Percentiles rank a stretch among this genome's conserved stretches.
phyloP scores from a whole-genome alignment of 768 basidiomycete genomes.

The Pleurotus tuber-regium region DNA sequence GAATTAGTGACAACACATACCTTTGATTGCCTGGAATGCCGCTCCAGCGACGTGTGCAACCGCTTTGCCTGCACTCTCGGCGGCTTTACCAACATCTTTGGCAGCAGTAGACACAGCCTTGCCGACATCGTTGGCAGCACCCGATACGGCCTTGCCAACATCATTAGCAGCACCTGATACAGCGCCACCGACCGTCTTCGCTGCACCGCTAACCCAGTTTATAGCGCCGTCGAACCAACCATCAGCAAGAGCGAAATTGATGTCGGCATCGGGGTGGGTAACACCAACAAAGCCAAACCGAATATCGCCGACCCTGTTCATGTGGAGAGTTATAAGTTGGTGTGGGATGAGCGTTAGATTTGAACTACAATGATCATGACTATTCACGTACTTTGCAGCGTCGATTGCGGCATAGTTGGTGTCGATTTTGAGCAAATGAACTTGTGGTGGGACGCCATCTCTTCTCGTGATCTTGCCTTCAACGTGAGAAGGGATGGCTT shows the following conservation, averaged over 20 bases:
- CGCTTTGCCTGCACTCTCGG: not conserved
- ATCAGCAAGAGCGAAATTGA: constrained; percentile 10
- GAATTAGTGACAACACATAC: not conserved
- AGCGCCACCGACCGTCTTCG: constrained; percentile 9
- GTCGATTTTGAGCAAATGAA: constrained; percentile 31
- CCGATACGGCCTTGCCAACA: not conserved
- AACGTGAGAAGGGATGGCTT: constrained; percentile 28
- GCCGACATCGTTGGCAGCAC: not conserved
- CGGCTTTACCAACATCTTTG: not conserved
- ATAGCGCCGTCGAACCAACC: constrained; percentile 17
- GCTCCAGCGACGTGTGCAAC: not conserved
- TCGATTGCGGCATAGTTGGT: constrained; percentile 28
- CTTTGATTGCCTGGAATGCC: not conserved
- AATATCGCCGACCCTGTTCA: not conserved
- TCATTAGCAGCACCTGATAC: not conserved
- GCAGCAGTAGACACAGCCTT: not conserved
- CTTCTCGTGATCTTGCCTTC: constrained; percentile 21
- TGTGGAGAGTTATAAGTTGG: no score
- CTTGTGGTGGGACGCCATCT: constrained; percentile 21
- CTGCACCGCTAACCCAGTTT: no score
- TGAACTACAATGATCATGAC: not conserved
- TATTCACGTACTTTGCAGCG: constrained; percentile 12
- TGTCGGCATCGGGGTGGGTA: constrained; percentile 11
- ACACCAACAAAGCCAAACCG: constrained; percentile 14
- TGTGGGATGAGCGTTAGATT: constrained; percentile 6